Evolutionary conservation across 2,329 filamentous ascomycete genomes (phyloP).

Genomic region (Ceratocystis albifundus): DNA sequence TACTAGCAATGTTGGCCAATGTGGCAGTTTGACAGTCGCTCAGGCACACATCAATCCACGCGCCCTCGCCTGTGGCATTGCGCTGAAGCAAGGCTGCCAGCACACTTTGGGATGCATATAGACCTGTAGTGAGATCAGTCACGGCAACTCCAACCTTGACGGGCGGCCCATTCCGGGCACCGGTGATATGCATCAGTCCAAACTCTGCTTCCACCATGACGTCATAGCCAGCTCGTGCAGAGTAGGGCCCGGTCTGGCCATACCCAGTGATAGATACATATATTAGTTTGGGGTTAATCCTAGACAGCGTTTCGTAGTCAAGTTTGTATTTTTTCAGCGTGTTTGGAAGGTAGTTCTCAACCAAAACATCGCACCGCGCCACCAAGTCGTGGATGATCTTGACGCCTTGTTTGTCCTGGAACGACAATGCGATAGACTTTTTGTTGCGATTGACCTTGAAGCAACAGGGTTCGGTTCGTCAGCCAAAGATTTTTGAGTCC

Average conservation of each 20-base stretch:
- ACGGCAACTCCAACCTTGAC: conserved; percentile 97
- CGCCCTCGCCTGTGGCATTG: conserved; percentile 62
- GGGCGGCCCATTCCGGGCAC: conserved; percentile 71
- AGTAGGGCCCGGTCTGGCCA: conserved; percentile 87
- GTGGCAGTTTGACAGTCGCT: conserved; percentile 94
- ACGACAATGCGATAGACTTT: conserved; percentile 83
- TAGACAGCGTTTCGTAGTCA: conserved; percentile 69
- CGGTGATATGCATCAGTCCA: conserved; percentile 97
- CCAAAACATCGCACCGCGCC: conserved; percentile 77
- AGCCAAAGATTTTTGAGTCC: not conserved
- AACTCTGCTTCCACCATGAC: conserved; percentile 99
- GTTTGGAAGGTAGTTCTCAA: conserved; percentile 93
- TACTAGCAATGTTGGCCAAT: conserved; percentile 88
- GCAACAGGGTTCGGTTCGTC: not conserved
- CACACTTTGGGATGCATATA: conserved; percentile 91
- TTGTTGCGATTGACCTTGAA: conserved; percentile 87
- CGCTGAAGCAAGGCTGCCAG: conserved; percentile 83
- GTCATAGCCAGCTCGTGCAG: conserved; percentile 82
- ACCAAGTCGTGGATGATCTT: conserved; percentile 77
- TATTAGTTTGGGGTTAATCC: conserved; percentile 75
- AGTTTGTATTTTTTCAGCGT: conserved; percentile 80
- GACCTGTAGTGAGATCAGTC: conserved; percentile 84
- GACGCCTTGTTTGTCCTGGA: conserved; percentile 72
- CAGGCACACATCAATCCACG: conserved; percentile 83
- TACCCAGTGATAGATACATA: conserved; percentile 97